These are phyloP conservation scores for Aspergillus tubingensis DNA, from an alignment of 2,329 filamentous ascomycete genomes.

Conservation along the genomic window DNA sequence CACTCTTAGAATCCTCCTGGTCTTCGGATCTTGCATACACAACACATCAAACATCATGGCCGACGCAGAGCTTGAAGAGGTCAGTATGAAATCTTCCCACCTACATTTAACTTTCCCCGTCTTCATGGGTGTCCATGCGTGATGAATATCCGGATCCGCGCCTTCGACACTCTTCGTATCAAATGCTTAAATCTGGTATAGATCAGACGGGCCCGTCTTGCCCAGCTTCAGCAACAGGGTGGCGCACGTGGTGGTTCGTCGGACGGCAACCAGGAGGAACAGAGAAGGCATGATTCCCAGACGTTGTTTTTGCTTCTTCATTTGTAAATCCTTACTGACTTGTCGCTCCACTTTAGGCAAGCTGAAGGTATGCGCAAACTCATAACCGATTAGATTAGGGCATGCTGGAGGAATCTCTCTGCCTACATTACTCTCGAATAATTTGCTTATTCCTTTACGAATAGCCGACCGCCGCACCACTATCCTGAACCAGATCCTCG, in stretches of 20 bases:
- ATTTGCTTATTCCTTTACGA: constrained; percentile 1
- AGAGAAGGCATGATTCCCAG: constrained; percentile 59
- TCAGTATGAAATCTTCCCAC: constrained; percentile 28
- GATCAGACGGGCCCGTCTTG: constrained; percentile 89
- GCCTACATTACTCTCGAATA: neutral
- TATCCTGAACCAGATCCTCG: constrained; percentile 89
- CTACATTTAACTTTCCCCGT: neutral
- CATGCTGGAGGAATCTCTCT: neutral
- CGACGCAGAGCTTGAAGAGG: constrained; percentile 67
- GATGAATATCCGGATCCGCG: neutral
- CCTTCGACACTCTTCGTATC: neutral
- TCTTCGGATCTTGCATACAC: neutral
- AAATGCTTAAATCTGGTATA: constrained; percentile 41
- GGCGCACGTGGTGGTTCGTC: constrained; percentile 50
- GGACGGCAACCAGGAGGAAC: constrained; percentile 60
- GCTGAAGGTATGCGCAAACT: constrained; percentile 31
- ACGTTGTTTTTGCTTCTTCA: neutral
- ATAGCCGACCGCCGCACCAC: constrained; percentile 37
- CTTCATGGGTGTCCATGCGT: too few relatives aligned
- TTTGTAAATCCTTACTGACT: neutral
- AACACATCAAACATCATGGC: constrained; percentile 50
- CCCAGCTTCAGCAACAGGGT: constrained; percentile 80
- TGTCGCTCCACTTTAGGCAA: constrained; percentile 27
- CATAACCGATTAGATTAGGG: neutral
- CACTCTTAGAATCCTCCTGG: neutral